These are phyloP conservation scores for Rhodamnia argentea DNA, from an alignment of 345 rosid genomes.

Conservation along the genomic window DNA sequence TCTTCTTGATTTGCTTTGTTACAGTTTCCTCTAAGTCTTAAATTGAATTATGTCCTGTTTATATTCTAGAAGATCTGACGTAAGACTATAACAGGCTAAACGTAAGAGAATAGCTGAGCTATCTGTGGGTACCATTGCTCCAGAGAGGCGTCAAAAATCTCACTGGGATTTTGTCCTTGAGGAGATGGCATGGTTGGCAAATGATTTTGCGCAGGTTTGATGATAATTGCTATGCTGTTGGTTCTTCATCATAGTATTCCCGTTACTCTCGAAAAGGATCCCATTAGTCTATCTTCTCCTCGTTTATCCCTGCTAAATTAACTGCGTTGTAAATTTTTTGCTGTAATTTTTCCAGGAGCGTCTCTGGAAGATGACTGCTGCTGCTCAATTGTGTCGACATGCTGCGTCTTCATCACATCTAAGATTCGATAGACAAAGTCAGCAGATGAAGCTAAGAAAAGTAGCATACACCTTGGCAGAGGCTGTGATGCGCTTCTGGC, in stretches of 20 bases:
- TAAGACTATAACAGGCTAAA: conserved; percentile 56
- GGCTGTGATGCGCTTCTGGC: conserved; percentile 89
- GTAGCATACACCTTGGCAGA: conserved; percentile 63
- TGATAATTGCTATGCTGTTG: not conserved
- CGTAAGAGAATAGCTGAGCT: conserved; percentile 79
- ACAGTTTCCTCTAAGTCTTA: not conserved
- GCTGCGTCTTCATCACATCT: conserved; percentile 50
- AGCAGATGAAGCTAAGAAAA: conserved; percentile 37
- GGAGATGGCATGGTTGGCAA: conserved; percentile 99
- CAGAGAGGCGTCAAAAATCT: conserved; percentile 43
- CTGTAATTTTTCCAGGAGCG: conserved; percentile 57
- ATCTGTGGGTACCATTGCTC: conserved; percentile 40
- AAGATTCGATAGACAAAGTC: conserved; percentile 48
- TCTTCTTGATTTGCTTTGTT: not conserved
- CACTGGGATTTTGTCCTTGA: conserved; percentile 99
- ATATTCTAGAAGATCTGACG: conserved; percentile 7
- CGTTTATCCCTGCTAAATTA: not conserved
- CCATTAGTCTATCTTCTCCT: not conserved
- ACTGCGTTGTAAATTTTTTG: not conserved
- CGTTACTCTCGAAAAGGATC: not conserved
- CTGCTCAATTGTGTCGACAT: conserved; percentile 76
- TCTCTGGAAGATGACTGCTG: conserved; percentile 96
- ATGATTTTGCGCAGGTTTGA: conserved; percentile 94
- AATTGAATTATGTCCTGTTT: not conserved
- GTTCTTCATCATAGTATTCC: not conserved